These are phyloP conservation scores for Friedmanniomyces endolithicus DNA, from an alignment of 495 filamentous ascomycete species.

Conservation along the genomic window DNA sequence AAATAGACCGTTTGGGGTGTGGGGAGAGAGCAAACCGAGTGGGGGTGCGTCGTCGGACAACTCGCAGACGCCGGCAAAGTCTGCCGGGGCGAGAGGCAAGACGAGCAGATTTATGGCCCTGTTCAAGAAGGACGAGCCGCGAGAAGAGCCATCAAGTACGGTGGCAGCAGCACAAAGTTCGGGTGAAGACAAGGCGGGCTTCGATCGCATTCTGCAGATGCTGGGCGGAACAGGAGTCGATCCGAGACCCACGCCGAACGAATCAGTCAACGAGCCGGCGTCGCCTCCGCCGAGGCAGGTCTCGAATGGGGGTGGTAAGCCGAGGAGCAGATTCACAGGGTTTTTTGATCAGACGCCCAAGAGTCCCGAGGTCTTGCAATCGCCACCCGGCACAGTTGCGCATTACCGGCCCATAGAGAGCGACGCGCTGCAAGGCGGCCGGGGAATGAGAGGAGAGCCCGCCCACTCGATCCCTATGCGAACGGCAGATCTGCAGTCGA, in stretches of 20 bases:
- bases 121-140: conserved; percentile 44
- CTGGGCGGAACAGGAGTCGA: conserved; percentile 42
- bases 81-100: conserved; percentile 34
- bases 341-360: conserved; percentile 19
- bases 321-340: conserved; percentile 14
- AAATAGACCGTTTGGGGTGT: conserved; percentile 73
- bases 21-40: conserved; percentile 37
- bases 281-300: conserved; percentile 9
- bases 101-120: conserved; percentile 76
- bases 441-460: conserved; percentile 3
- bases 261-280: conserved; percentile 5
- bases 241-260: not conserved
- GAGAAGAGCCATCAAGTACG: conserved; percentile 38
- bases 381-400: not conserved
- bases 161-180: conserved; percentile 35
- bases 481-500: not conserved
- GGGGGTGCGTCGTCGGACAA: conserved; percentile 7
- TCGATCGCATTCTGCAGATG: conserved; percentile 78
- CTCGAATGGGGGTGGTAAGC: conserved; percentile 1
- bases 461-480: not conserved
- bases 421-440: not conserved
- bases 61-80: not conserved
- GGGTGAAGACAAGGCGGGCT: conserved; percentile 74
- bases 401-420: not conserved
- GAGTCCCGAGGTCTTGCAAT: conserved; percentile 15